Evolutionary conservation across 495 filamentous ascomycete genomes (phyloP), one percentile per base, ranked within the genome.

Genomic region (Cercophora samala): DNA sequence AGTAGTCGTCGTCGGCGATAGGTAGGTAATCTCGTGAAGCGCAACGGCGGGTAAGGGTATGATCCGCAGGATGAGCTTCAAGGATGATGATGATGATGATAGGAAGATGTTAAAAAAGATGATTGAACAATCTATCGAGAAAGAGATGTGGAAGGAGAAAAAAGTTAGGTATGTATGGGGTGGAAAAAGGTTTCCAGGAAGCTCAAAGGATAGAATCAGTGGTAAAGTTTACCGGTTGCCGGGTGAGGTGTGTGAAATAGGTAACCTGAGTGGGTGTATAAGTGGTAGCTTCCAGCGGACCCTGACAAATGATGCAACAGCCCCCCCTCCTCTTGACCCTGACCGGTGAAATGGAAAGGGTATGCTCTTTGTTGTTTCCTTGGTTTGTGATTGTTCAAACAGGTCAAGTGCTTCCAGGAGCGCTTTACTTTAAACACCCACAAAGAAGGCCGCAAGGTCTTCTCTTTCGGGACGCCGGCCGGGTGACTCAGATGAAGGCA

Each of bases 401-500:
- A 60, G 58, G 58, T 60, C 58, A 60, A 60, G 58, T 60, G 58
- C 58, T 46, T 46, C 37, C 37, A 46, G 37, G 37, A 46, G 15
- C 8, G 15, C 37, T 11, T 11, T 2, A 17, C 37, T 46, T 46
- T 46, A 46, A 46, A 46, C 24, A 60, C 5, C n/a, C 22, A 60
- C 21, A 60, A 60, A 60, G 58, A 60, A 60, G 24, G 24, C 24
- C 8, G 23, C 18, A 6, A 19, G 1, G 22, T 60, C 26, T 29
- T 29, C 18, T n/a, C 22, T 26, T 60, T 60, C 58, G 26, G 58
- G 58, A 32, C 24, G 62, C 62, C 62, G 66, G 66, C 66, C 66
- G 60, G 66, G 66, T 68, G 66, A 68, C 66, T 68, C 66, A 68
- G 66, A 65, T 60, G 32, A 63, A 32, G 62, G 54, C 22, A 60